Evolutionary conservation across 2,329 filamentous ascomycete genomes (phyloP).

Genomic region (Arthrobotrys iridis): DNA sequence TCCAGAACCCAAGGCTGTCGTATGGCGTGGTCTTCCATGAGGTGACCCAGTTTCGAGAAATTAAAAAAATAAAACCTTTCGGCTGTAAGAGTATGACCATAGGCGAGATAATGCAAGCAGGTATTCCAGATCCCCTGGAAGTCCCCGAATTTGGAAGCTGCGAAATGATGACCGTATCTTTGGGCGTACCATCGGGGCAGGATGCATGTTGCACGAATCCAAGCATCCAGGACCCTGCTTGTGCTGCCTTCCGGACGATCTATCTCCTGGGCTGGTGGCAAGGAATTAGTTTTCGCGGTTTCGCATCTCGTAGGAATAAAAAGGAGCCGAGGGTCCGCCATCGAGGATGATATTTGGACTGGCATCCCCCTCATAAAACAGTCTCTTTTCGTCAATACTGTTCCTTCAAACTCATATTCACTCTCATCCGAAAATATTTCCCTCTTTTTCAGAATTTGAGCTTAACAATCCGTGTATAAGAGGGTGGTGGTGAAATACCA

Average conservation of each 20-base stretch:
- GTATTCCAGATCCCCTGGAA: slow-evolving; percentile 36
- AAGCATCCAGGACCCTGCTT: slow-evolving; percentile 25
- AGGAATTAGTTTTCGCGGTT: not conserved
- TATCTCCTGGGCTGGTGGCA: slow-evolving; percentile 5
- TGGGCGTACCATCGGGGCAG: slow-evolving; percentile 38
- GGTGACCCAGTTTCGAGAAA: slow-evolving; percentile 35
- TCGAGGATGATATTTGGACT: slow-evolving; percentile 11
- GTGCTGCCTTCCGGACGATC: slow-evolving; percentile 50
- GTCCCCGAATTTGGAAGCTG: slow-evolving; percentile 45
- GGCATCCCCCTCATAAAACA: slow-evolving; percentile 25
- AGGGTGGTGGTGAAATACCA: slow-evolving; percentile 33
- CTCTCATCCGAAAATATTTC: too few relatives aligned
- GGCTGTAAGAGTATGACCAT: slow-evolving; percentile 38
- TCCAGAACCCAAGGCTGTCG: not conserved
- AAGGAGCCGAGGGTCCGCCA: slow-evolving; percentile 26
- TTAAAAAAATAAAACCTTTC: slow-evolving; percentile 40
- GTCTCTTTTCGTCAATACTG: slow-evolving; percentile 10
- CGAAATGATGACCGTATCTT: slow-evolving; percentile 46
- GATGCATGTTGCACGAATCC: slow-evolving; percentile 50
- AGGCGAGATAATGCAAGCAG: slow-evolving; percentile 51
- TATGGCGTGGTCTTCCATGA: not conserved
- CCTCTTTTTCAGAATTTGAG: not conserved
- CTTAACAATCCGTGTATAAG: not conserved
- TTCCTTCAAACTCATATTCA: not conserved
- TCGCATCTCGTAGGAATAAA: slow-evolving; percentile 29